Percentiles rank a stretch among this genome's conserved stretches.
Evolutionary conservation across 176 grass and related monocot species (phyloP).

Genomic region (Otatea glauca): DNA sequence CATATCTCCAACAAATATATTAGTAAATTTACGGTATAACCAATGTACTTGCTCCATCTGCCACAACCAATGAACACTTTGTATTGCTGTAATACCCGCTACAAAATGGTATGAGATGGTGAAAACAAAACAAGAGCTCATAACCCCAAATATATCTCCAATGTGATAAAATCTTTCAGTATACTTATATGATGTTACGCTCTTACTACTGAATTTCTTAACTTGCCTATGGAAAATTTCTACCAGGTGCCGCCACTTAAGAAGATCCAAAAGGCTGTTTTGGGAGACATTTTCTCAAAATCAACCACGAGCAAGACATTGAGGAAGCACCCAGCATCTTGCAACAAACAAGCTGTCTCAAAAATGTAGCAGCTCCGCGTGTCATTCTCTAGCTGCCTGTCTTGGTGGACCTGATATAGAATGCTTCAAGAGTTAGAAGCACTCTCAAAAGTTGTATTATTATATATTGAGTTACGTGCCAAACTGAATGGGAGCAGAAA

Average conservation of each 20-base stretch:
- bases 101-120: neutral
- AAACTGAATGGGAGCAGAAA: neutral
- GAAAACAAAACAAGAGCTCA: neutral
- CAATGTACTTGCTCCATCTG: neutral
- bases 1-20: no score
- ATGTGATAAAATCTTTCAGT: conserved; percentile 13
- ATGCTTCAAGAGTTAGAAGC: conserved; percentile 33
- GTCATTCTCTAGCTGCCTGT: conserved; percentile 34
- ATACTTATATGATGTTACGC: conserved; percentile 40
- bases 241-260: conserved; percentile 46
- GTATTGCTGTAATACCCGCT: neutral
- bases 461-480: neutral
- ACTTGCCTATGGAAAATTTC: conserved; percentile 41
- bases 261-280: conserved; percentile 41
- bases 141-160: neutral
- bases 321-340: conserved; percentile 36
- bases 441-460: neutral
- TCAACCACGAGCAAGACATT: conserved; percentile 43
- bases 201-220: conserved; percentile 34
- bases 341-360: conserved; percentile 37
- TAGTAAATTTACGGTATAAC: neutral
- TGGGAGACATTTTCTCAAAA: conserved; percentile 40
- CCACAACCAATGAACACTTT: conserved; percentile 19
- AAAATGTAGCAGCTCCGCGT: conserved; percentile 56
- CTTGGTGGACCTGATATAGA: conserved; percentile 38